Base-by-base conservation (phyloP, 768 basidiomycete genomes). In the Leucocoprinus birnbaumii region DNA sequence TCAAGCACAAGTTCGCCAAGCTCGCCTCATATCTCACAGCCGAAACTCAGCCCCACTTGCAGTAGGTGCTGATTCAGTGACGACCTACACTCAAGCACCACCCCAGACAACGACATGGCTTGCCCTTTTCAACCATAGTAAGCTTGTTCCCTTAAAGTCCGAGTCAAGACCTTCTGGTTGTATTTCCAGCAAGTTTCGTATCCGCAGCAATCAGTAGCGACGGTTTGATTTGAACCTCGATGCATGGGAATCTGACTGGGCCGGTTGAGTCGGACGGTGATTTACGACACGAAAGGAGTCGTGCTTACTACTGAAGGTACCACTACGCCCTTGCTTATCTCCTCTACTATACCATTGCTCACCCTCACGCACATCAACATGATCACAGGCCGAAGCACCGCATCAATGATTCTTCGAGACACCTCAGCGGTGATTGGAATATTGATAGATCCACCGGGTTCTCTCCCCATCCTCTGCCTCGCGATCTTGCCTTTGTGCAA, bases 291-390 rank as follows among this genome's bases (percentile, higher is more conserved):
- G 91, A 83, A 99, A 94, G 7, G 93, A 86, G 66, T 94, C 93
- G 13, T 93, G 86, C 67, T 98, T 96, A 1, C 94, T 95, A 69
- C 96, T 95, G 81, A 89, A 97, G 59, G 98, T 97, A 57, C 98
- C 31, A 98, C 91, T 9, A 94, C 82, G 57, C 98, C 94, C 59
- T 87, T 84, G 26, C 81, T 78, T 59, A 98, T 91, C 52, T 92
- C 87, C 57, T 95, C 92, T 22, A 99, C 92, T 10, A 89, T 82
- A 70, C 97, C 97, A 58, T 93, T 98, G 94, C 70, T 98, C 94
- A 41, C 97, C 97, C 68, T 98, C 94, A 63, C 94, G 94, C 13
- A 98, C 93, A 66, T 99, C 97, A 44, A 99, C 86, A 61, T 94
- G 91, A 71, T 99, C 97, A 46, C 97, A 0, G 97, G 97, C 66